Percentiles rank a stretch among this genome's conserved stretches.
These are phyloP conservation scores for Fusarium graminum DNA, from an alignment of 2,329 filamentous ascomycete genomes.

Conservation along the genomic window DNA sequence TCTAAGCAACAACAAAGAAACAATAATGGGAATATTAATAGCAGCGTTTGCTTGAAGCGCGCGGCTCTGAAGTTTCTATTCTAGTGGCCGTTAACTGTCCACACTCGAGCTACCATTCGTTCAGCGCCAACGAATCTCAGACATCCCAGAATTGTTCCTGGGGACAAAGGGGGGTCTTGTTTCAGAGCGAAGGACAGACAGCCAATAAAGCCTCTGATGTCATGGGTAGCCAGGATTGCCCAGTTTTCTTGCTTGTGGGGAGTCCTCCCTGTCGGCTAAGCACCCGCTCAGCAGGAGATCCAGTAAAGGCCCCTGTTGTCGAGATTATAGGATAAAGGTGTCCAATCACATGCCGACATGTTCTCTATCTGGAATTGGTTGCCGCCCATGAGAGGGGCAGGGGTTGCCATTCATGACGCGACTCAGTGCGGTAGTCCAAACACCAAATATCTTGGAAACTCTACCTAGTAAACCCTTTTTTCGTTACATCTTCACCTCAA, in stretches of 20 bases:
- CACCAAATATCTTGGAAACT: constrained; percentile 41
- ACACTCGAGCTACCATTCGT: not conserved
- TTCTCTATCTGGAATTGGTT: constrained; percentile 11
- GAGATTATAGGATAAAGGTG: not conserved
- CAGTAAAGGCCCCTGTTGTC: not conserved
- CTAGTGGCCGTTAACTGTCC: constrained; percentile 5
- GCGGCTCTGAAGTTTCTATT: constrained; percentile 17
- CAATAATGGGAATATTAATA: not conserved
- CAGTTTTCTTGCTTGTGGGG: constrained; percentile 12
- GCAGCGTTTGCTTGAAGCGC: constrained; percentile 7
- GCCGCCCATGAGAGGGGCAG: constrained; percentile 11
- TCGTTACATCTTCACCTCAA: constrained; percentile 1
- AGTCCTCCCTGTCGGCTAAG: constrained; percentile 12
- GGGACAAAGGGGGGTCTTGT: constrained; percentile 38
- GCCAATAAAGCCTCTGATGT: constrained; percentile 56
- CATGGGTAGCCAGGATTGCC: constrained; percentile 44
- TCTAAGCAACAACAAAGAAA: not conserved
- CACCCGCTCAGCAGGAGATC: constrained; percentile 5
- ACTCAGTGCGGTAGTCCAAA: constrained; percentile 28
- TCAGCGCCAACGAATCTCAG: constrained; percentile 35
- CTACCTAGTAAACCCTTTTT: constrained; percentile 21
- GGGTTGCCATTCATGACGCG: constrained; percentile 42
- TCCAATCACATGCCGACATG: constrained; percentile 6
- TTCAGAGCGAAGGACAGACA: constrained; percentile 30
- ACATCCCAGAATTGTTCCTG: constrained; percentile 22